A percentile compares a stretch with the other conserved stretches of the same genome.
These are phyloP conservation scores for Marchantia paleacea DNA, from an alignment of 225 moss, liverwort and hornwort genomes.

Conservation along the genomic window DNA sequence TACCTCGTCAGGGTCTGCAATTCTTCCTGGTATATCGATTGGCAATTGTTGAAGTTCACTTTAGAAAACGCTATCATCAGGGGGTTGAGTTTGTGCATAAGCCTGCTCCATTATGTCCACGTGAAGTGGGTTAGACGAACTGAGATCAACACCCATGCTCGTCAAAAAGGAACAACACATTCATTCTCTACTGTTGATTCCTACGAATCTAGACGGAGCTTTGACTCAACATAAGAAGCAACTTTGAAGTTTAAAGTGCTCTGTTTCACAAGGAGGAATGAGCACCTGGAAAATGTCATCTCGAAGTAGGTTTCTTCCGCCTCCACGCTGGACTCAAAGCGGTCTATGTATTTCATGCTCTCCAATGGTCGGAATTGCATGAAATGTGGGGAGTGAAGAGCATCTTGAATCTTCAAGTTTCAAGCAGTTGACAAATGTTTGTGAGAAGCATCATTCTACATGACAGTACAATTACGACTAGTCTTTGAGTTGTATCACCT, in stretches of 20 bases:
- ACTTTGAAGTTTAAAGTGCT: background rate
- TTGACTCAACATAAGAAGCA: background rate
- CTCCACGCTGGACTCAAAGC: conserved; percentile 14
- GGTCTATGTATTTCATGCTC: conserved; percentile 29
- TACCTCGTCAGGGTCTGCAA: conserved; percentile 19
- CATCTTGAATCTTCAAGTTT: conserved; percentile 17
- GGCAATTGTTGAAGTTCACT: conserved; percentile 24
- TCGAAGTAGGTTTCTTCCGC: conserved; percentile 24
- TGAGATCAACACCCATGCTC: background rate
- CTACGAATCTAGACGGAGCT: background rate
- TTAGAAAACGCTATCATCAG: conserved; percentile 20
- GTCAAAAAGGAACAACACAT: background rate
- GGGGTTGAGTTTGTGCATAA: conserved; percentile 27
- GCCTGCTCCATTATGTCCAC: background rate
- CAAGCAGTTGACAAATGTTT: background rate
- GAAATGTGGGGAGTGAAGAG: conserved; percentile 26
- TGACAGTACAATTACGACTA: background rate
- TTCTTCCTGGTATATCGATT: conserved; percentile 19
- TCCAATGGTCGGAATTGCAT: conserved; percentile 25
- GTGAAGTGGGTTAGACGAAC: background rate
- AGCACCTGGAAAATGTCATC: conserved; percentile 23
- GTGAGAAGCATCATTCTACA: background rate
- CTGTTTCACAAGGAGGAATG: background rate
- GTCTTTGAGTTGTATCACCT: background rate
- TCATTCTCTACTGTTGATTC: background rate